Base-by-base conservation (phyloP, 1,139 yeast species). In the Zygotorulaspora mrakii region DNA sequence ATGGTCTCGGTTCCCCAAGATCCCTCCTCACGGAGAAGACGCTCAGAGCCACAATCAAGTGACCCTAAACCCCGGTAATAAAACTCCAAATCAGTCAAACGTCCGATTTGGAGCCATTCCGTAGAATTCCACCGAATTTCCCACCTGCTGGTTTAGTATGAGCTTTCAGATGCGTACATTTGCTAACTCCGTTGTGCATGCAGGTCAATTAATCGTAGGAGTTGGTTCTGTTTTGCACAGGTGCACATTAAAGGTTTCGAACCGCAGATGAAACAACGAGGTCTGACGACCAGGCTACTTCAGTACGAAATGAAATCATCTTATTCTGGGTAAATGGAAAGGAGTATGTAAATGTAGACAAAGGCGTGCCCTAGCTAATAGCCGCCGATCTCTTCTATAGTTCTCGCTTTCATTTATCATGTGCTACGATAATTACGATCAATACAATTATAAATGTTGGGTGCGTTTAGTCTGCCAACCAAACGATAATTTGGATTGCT, bases 401-500 rank as follows among this genome's bases (percentile, higher is more conserved):
- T n/a, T 20, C 23, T 20, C 7, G 7, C 7, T 20, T 20, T 10
- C 23, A 20, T 20, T 20, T 20, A 20, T 20, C n/a, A n/a, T n/a
- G n/a, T 4, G 8, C 7, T 26, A 5, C 5, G 30, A 11, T 17
- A 10, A 11, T 21, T 18, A n/a, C n/a, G n/a, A n/a, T n/a, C n/a
- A n/a, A n/a, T n/a, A n/a, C n/a, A n/a, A n/a, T 11, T 34, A 39
- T 16, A 40, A 24, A n/a, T 31, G 31, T n/a, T 35, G 33, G 12
- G 24, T 32, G 12, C 28, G 32, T 25, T 48, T 48, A 11, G 43
- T 50, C 66, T 77, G 79, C 85, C 85, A 79, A 2, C 81, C 82
- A 59, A 79, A 79, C 31, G 72, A 71, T 31, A 79, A 64, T 50
- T 74, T 73, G 45, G 69, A 70, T 47, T 70, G 70, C 28, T 68